Evolutionary conservation across 805 yeast genomes (phyloP).

Genomic region (Nakazawaea molendinolei): DNA sequence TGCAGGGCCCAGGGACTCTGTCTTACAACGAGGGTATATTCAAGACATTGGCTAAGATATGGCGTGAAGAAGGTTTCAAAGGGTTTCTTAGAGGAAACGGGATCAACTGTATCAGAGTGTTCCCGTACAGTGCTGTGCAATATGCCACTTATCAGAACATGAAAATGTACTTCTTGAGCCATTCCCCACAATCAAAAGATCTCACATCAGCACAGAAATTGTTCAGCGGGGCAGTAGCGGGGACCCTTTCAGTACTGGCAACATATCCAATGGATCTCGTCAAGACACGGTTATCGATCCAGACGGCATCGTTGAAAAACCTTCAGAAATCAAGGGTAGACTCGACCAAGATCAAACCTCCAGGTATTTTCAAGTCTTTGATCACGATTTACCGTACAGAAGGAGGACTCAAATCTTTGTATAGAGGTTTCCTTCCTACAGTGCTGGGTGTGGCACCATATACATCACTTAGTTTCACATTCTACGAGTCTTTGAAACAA

Average conservation of each 20-base stretch:
- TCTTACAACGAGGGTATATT: slow-evolving; percentile 62
- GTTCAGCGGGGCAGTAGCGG: slow-evolving; percentile 75
- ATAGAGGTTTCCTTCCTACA: slow-evolving; percentile 86
- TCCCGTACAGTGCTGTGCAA: slow-evolving; percentile 94
- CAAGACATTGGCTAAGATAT: slow-evolving; percentile 70
- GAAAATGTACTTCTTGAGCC: slow-evolving; percentile 33
- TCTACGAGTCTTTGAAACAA: slow-evolving; percentile 77
- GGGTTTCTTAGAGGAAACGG: slow-evolving; percentile 92
- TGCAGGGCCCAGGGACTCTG: slow-evolving; percentile 60
- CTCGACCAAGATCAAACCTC: slow-evolving; percentile 38
- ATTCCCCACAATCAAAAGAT: slow-evolving; percentile 24
- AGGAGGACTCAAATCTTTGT: slow-evolving; percentile 76
- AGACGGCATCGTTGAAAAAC: slow-evolving; percentile 64
- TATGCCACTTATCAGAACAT: slow-evolving; percentile 73
- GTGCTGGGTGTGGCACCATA: slow-evolving; percentile 93
- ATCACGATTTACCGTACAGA: slow-evolving; percentile 58
- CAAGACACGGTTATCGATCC: slow-evolving; percentile 82
- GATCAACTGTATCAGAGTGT: slow-evolving; percentile 79
- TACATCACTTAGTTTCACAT: slow-evolving; percentile 86
- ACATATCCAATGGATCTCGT: slow-evolving; percentile 92
- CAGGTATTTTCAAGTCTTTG: slow-evolving; percentile 61
- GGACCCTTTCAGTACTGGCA: slow-evolving; percentile 67
- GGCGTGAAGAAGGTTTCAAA: slow-evolving; percentile 84
- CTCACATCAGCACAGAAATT: slow-evolving; percentile 55
- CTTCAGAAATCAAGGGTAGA: slow-evolving; percentile 33